Evolutionary conservation across 2,329 filamentous ascomycete species (phyloP).

Genomic region (Aspergillus brasiliensis): DNA sequence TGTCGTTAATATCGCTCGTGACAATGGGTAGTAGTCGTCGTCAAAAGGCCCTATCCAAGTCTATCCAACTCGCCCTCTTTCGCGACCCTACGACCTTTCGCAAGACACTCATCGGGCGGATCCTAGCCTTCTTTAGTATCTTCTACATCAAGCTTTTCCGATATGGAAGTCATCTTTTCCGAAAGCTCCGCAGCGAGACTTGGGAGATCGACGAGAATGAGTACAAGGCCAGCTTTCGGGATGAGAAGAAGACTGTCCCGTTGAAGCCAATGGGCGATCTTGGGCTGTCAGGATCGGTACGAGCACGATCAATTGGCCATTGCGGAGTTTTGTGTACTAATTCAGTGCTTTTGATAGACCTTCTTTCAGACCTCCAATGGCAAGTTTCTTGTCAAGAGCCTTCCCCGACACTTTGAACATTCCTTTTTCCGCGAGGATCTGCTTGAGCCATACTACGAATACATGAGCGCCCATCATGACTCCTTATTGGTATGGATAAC

Average conservation of each 20-base stretch:
- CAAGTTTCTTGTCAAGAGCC: conserved; percentile 71
- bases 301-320: not conserved
- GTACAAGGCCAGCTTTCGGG: conserved; percentile 57
- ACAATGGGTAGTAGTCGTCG: conserved; percentile 28
- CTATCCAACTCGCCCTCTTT: conserved; percentile 34
- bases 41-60: conserved; percentile 30
- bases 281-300: conserved; percentile 70
- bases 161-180: conserved; percentile 53
- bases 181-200: conserved; percentile 51
- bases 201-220: conserved; percentile 59
- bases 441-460: conserved; percentile 63
- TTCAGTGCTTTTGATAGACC: conserved; percentile 46
- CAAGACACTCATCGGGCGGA: conserved; percentile 43
- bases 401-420: conserved; percentile 70
- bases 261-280: conserved; percentile 66
- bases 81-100: conserved; percentile 30
- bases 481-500: conserved; percentile 72
- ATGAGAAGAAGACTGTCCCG: conserved; percentile 41
- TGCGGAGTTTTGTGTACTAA: not conserved
- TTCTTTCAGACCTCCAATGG: conserved; percentile 69
- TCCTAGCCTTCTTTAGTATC: conserved; percentile 58
- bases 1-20: not conserved
- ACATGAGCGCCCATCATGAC: conserved; percentile 62
- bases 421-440: conserved; percentile 69
- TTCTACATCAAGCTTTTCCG: conserved; percentile 53